phyloP scores from a whole-genome alignment of 768 basidiomycete genomes.

The Podaxis mareebaensis region DNA sequence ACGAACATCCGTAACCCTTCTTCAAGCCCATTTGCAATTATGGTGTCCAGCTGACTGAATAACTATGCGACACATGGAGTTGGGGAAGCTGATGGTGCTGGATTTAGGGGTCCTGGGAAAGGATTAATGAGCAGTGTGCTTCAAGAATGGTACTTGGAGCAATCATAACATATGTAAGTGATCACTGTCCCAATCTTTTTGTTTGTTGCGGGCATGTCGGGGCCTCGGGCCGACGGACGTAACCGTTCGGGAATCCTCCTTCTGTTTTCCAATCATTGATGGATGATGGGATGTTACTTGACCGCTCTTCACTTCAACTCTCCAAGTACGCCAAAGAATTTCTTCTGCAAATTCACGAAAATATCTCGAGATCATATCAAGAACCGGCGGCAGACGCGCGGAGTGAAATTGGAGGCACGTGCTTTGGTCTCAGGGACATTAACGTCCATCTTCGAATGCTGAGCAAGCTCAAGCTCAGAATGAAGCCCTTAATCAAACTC shows the following conservation, averaged over 20 bases:
- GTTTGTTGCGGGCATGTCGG: too few species aligned
- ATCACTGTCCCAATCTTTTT: too few species aligned
- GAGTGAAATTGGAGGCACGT: neutral
- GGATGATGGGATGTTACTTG: neutral
- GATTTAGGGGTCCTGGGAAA: neutral
- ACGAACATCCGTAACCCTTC: neutral
- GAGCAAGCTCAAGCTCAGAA: neutral
- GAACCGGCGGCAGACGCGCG: neutral
- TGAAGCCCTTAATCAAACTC: neutral
- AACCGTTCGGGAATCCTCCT: too few species aligned
- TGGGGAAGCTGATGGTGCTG: neutral
- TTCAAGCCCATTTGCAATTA: neutral
- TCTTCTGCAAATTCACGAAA: neutral
- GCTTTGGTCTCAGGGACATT: neutral
- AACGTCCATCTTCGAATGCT: neutral
- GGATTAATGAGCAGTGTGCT: neutral
- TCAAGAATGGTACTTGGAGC: neutral
- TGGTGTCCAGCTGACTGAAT: neutral
- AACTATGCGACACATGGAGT: neutral
- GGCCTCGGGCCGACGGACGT: too few species aligned
- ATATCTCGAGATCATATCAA: neutral
- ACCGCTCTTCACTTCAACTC: neutral
- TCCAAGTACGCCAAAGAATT: neutral
- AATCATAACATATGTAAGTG: too few species aligned
- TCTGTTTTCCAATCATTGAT: too few species aligned